Percentiles rank a stretch among this genome's conserved stretches.
Conservation (phyloP, 768 basidiomycete genomes). For the Amanita exitialis region DNA sequence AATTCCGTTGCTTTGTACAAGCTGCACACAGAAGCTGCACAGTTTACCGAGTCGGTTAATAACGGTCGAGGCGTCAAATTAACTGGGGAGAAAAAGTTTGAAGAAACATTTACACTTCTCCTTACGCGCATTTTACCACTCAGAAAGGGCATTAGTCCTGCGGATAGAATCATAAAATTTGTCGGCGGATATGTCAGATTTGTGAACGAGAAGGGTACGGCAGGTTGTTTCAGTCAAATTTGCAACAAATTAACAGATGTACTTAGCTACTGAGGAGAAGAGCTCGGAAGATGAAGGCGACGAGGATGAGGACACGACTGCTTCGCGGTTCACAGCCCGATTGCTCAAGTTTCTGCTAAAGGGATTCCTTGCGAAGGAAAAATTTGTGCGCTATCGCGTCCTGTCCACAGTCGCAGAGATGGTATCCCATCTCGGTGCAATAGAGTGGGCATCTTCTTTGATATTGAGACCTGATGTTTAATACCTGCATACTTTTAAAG, state of each 20-base stretch:
- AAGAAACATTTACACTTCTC: conserved; percentile 50
- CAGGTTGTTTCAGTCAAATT: background rate
- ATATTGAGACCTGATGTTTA: background rate
- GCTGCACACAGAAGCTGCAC: conserved; percentile 57
- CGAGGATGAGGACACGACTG: conserved; percentile 51
- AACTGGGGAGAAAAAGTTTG: conserved; percentile 71
- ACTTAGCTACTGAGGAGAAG: conserved; percentile 28
- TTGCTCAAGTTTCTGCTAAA: conserved; percentile 60
- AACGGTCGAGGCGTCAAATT: conserved; percentile 40
- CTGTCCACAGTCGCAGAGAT: conserved; percentile 71
- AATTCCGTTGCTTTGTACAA: conserved; percentile 79
- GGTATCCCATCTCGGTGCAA: conserved; percentile 69
- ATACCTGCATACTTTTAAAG: conserved; percentile 26
- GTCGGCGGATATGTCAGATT: conserved; percentile 69
- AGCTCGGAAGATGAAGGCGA: conserved; percentile 24
- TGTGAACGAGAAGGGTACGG: conserved; percentile 66
- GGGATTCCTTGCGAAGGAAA: conserved; percentile 83
- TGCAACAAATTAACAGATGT: background rate
- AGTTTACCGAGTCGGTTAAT: conserved; percentile 36
- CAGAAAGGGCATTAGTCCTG: conserved; percentile 74
- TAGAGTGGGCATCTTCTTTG: conserved; percentile 49
- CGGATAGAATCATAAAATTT: conserved; percentile 77
- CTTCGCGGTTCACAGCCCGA: conserved; percentile 55
- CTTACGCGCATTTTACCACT: conserved; percentile 51
- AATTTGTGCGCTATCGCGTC: conserved; percentile 72